A percentile compares a stretch with the other conserved stretches of the same genome.
phyloP scores from a whole-genome alignment of 2,329 filamentous ascomycete genomes.

The Xylariaceae sp. region DNA sequence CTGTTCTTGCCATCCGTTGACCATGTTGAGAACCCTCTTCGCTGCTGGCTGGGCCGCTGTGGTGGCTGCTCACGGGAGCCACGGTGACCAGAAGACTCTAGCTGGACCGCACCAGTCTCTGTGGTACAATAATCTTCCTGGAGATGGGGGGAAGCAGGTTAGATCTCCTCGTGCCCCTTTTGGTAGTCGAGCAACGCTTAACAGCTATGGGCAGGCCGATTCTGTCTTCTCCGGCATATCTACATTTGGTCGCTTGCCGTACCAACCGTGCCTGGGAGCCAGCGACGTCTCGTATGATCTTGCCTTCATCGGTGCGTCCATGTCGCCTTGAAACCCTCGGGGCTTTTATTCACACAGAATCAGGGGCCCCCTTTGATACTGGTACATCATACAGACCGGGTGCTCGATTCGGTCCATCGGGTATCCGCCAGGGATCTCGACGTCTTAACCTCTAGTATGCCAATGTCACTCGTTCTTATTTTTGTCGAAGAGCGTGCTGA shows the following conservation, averaged over 20 bases:
- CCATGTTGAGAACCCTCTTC: conserved; percentile 21
- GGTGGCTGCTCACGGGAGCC: conserved; percentile 51
- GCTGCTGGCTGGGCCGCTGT: conserved; percentile 37
- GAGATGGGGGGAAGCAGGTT: conserved; percentile 80
- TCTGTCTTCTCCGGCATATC: conserved; percentile 85
- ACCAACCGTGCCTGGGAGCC: conserved; percentile 67
- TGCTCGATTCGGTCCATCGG: conserved; percentile 75
- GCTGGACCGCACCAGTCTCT: conserved; percentile 64
- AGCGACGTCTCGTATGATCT: conserved; percentile 70
- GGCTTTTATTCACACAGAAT: too few relatives aligned
- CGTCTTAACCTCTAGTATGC: conserved; percentile 76
- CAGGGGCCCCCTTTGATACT: conserved; percentile 77
- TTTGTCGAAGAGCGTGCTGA: conserved; percentile 1
- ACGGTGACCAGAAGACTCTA: conserved; percentile 51
- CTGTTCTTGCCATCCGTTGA: too few relatives aligned
- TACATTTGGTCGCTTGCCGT: conserved; percentile 73
- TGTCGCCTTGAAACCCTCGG: too few relatives aligned
- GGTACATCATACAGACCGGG: conserved; percentile 79
- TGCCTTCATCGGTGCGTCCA: conserved; percentile 69
- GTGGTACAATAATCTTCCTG: conserved; percentile 78
- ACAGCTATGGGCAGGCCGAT: conserved; percentile 64
- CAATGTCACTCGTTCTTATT: conserved; percentile 25
- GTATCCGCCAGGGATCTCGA: conserved; percentile 79
- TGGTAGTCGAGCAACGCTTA: too few relatives aligned
- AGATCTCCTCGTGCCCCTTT: too few relatives aligned